Evolutionary conservation across 495 filamentous ascomycete species (phyloP).

Genomic region (Penicillium malachiteum): DNA sequence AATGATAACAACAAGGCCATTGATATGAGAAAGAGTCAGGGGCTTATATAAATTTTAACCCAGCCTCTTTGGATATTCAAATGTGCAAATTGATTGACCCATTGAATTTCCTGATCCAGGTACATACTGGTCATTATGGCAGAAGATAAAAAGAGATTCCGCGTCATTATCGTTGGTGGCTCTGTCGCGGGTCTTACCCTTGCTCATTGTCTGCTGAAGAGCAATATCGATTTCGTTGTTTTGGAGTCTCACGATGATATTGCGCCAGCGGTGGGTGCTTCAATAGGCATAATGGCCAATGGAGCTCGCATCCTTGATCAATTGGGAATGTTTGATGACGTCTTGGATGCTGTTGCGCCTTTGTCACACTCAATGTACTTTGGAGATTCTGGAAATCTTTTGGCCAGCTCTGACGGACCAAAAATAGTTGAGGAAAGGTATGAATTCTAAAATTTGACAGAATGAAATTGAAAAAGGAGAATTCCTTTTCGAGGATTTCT

Average conservation of each 20-base stretch:
- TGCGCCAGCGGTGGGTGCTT: neutral
- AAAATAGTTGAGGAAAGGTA: neutral
- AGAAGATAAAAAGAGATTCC: neutral
- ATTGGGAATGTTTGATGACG: neutral
- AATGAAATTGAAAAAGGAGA: neutral
- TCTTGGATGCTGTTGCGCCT: neutral
- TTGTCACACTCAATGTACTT: no score
- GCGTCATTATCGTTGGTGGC: conserved; percentile 53
- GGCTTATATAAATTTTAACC: neutral
- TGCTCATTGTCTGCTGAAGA: conserved; percentile 42
- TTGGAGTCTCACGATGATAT: neutral
- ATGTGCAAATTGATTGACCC: no score
- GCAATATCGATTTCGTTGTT: conserved; percentile 30
- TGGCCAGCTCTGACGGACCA: neutral
- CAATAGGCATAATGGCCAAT: neutral
- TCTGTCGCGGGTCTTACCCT: conserved; percentile 49
- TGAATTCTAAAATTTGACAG: neutral
- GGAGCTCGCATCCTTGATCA: neutral
- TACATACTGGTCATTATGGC: neutral
- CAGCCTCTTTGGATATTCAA: no score
- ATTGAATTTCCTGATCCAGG: no score
- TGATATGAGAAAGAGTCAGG: no score
- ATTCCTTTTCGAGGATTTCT: no score
- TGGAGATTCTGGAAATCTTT: neutral
- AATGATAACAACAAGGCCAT: no score